Base-by-base conservation (phyloP, 805 yeast species). In the Schwanniomyces occidentalis region DNA sequence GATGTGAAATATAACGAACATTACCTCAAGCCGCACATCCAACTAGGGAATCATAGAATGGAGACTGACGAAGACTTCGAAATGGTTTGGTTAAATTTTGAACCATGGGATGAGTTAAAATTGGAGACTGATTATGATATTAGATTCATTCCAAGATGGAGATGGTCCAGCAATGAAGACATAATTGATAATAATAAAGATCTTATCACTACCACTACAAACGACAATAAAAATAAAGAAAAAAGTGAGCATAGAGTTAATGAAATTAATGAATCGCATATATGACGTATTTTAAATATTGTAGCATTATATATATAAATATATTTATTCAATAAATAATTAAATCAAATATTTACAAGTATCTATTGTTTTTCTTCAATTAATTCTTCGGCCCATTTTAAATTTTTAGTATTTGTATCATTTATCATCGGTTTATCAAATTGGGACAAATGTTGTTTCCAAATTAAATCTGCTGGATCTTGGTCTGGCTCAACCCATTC, bases 401-500 rank as follows among this genome's bases (percentile, higher is more conserved):
- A 53, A 12, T 33, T 38, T 38, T 45, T 42, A 5, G 40, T 32
- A 8, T 46, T 35, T 28, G 46, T 43, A 24, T 39, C 40, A 19
- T 31, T 39, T 15, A 64, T 27, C 4, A 50, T 49, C 4, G 58
- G 57, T 17, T 40, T 46, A 18, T 56, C 45, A 24, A 45, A 51
- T 32, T 35, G 34, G 3, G 45, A 38, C 38, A 68, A 48, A 36
- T 65, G 65, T 4, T 51, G 32, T 31, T 53, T 51, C 74, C 73
- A 69, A 16, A 61, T 33, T 12, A 79, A 42, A 14, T 81, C 88
- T 0, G 93, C 95, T 0, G 95, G 95, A 52, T 87, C 95, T 51
- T 83, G 84, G 53, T 86, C 95, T 1, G 95, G 95, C 52, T 86
- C 95, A 8, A 76, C 82, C 95, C 95, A 86, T 41, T 82, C 85